These are phyloP conservation scores for Serendipita sp. DNA, from an alignment of 768 basidiomycete genomes.

Conservation along the genomic window DNA sequence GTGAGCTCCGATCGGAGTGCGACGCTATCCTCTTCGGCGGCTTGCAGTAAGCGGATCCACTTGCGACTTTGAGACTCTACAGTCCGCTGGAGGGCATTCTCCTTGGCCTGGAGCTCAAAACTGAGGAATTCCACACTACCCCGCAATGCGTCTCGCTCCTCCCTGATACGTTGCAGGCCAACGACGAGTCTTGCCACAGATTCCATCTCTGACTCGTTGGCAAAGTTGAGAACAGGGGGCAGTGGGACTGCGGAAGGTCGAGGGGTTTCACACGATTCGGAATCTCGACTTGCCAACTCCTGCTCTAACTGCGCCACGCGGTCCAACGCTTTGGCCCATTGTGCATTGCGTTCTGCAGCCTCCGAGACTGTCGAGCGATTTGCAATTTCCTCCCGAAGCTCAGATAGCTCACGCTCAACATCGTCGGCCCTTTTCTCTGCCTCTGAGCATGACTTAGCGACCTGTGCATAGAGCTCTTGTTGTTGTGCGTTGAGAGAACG, in stretches of 20 bases:
- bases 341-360: not conserved
- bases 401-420: not conserved
- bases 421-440: not conserved
- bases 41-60: not conserved
- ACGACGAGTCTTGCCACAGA: not conserved
- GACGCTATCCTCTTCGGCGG: not conserved
- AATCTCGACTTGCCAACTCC: not conserved
- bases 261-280: not conserved
- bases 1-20: not conserved
- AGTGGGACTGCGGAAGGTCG: not conserved
- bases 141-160: not conserved
- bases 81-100: not conserved
- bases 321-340: not conserved
- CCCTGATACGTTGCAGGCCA: not conserved
- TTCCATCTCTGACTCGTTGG: not conserved
- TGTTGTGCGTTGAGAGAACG: not conserved
- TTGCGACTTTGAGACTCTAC: not conserved
- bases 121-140: conserved; percentile 1
- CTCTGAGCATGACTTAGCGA: not conserved
- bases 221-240: not conserved
- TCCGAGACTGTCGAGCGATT: not conserved
- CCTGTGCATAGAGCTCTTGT: not conserved
- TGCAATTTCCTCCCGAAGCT: not conserved
- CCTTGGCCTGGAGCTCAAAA: conserved; percentile 1
- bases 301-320: not conserved